These are phyloP conservation scores for Cryphonectria naterciae DNA, from an alignment of 2,329 filamentous ascomycete genomes.

Conservation along the genomic window DNA sequence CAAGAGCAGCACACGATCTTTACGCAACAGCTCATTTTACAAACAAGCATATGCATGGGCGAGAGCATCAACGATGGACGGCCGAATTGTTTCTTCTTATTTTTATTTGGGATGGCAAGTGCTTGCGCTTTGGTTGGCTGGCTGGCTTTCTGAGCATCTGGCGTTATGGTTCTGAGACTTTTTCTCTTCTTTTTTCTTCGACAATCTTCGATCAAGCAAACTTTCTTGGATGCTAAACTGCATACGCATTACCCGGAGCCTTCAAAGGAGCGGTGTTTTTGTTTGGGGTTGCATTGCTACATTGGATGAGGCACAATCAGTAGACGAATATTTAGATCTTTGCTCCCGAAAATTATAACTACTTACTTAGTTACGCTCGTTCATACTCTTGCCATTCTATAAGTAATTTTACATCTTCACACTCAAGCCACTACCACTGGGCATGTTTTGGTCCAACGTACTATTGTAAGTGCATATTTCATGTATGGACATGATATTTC, in stretches of 20 bases:
- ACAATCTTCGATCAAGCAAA: not conserved
- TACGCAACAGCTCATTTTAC: conserved; percentile 8
- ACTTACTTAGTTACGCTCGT: not conserved
- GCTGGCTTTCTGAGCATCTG: not conserved
- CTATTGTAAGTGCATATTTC: not conserved
- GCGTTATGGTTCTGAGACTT: conserved; percentile 2
- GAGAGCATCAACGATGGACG: conserved; percentile 8
- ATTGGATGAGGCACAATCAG: conserved; percentile 2
- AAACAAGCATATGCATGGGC: not conserved
- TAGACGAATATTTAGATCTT: conserved; percentile 8
- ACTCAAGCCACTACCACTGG: not conserved
- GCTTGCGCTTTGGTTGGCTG: not conserved
- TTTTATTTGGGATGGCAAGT: not conserved
- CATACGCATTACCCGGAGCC: conserved; percentile 14
- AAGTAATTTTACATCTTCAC: not conserved
- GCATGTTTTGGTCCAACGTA: too few species aligned
- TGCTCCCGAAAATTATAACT: not conserved
- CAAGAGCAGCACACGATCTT: conserved; percentile 1
- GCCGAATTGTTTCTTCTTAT: conserved; percentile 3
- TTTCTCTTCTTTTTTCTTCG: not conserved
- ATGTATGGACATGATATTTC: not conserved
- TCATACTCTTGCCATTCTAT: not conserved
- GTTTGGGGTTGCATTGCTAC: conserved; percentile 10
- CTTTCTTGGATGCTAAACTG: not conserved
- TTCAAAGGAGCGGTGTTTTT: conserved; percentile 4